Conservation (phyloP, 129 eudicot genomes). For the Gnaphalium uliginosum region DNA sequence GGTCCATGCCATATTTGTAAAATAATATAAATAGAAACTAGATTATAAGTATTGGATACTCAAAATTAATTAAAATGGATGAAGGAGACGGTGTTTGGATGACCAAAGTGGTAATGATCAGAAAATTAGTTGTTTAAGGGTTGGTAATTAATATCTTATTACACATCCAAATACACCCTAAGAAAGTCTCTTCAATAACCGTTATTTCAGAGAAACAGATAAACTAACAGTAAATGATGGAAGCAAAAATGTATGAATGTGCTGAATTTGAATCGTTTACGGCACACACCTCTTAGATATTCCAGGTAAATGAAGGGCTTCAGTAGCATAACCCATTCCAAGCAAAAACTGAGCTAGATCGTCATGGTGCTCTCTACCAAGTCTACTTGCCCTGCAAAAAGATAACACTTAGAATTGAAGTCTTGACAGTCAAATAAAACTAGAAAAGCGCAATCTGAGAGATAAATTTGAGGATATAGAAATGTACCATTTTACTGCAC, state of each 20-base stretch:
- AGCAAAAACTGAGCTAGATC: conserved; percentile 98
- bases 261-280: background rate
- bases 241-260: background rate
- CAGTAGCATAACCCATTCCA: conserved; percentile 98
- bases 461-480: conserved; percentile 13
- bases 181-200: background rate
- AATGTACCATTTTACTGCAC: conserved; percentile 93
- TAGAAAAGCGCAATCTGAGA: background rate
- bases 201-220: background rate
- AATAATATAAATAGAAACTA: background rate
- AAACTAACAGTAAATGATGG: background rate
- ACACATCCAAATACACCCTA: background rate
- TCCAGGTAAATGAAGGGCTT: conserved; percentile 99
- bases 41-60: background rate
- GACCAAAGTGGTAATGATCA: background rate
- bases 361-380: conserved; percentile 98
- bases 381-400: conserved; percentile 84
- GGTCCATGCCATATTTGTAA: background rate
- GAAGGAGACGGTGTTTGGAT: conserved; percentile 1
- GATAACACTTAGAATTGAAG: conserved; percentile 6
- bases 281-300: conserved; percentile 69
- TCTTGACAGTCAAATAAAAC: background rate
- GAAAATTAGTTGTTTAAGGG: background rate
- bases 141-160: background rate
- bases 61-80: background rate